Evolutionary conservation across 2,329 filamentous ascomycete species (phyloP).

Genomic region (Cladophialophora yegresii): DNA sequence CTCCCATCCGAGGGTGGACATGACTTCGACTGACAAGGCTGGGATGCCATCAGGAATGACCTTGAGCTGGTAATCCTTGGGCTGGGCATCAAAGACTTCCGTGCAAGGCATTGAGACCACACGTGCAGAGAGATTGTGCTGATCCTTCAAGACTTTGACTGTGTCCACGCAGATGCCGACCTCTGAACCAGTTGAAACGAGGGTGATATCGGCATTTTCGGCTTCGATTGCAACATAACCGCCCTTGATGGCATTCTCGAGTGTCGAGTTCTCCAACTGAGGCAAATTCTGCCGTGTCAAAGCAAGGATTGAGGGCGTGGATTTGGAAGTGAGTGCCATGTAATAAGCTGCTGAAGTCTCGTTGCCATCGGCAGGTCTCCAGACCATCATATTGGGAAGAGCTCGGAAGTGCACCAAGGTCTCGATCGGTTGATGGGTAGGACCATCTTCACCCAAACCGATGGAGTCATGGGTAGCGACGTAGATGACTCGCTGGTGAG

Average conservation of each 20-base stretch:
- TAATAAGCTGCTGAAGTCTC: constrained; percentile 99
- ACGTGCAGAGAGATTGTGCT: constrained; percentile 82
- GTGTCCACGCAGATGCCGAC: constrained; percentile 91
- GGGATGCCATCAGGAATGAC: constrained; percentile 94
- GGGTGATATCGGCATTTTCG: constrained; percentile 79
- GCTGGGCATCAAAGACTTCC: constrained; percentile 92
- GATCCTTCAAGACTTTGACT: constrained; percentile 84
- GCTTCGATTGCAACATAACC: constrained; percentile 88
- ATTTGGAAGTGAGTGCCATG: constrained; percentile 82
- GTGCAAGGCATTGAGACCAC: constrained; percentile 95
- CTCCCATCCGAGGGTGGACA: constrained; percentile 98
- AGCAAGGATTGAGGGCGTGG: constrained; percentile 89
- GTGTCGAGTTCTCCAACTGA: constrained; percentile 89
- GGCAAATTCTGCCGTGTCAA: constrained; percentile 98
- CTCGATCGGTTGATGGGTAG: constrained; percentile 99
- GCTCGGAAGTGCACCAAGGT: constrained; percentile 97
- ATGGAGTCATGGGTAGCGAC: constrained; percentile 98
- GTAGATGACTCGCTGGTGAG: constrained; percentile 88
- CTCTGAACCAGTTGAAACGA: constrained; percentile 95
- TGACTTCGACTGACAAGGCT: constrained; percentile 89
- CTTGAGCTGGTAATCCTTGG: constrained; percentile 91
- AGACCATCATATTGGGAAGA: constrained; percentile 98
- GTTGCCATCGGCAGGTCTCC: constrained; percentile 97
- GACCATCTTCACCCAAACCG: constrained; percentile 96
- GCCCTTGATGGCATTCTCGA: constrained; percentile 90